Evolutionary conservation across 305 asterid species (phyloP), one percentile per base, ranked within the genome.

Genomic region (Fraxinus ornus): DNA sequence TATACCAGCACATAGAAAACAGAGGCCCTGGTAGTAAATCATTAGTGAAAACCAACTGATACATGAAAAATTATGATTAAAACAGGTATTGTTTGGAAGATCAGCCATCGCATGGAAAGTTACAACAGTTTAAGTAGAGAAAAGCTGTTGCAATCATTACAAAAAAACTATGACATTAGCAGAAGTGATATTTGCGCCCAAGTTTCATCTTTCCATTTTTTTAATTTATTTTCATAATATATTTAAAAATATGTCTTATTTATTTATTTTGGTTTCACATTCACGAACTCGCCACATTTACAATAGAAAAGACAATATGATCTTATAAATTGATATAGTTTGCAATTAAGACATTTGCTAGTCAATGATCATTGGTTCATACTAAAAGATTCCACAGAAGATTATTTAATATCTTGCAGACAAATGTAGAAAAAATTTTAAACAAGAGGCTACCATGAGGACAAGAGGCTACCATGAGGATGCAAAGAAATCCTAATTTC

Each of bases 1-100:
- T 95, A 93, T 88, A 95, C 91, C 88, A 95, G 94, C 98, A 95
- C 97, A 95, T 83, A 91, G 86, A 95, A 92, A 95, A 93, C 92
- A 94, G 96, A 93, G 89, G 91, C 91, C 95, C 32, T 90, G 95
- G 91, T 89, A 92, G 97, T 94, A 93, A 95, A 95, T 95, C 90
- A 94, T 94, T 88, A 90, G 94, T 90, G 97, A 92, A 92, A 86
- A 93, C 96, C 94, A 91, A 90, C 90, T 88, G 95, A 89, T 80
- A 80, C 90, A 28, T 55, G 81, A 78, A 90, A 86, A 79, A 52
- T 81, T 79, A 76, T 73, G 49, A 85, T 76, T 32, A 47, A 72
- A 72, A 85, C 74, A 77, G 36, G 47, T 72, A 4, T 30, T 57
- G 79, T 81, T 84, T 39, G 60, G 80, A 79, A 64, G 81, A 79